phyloP scores from a whole-genome alignment of 1,284 basidiomycete genomes.

The Malassezia furfur region DNA sequence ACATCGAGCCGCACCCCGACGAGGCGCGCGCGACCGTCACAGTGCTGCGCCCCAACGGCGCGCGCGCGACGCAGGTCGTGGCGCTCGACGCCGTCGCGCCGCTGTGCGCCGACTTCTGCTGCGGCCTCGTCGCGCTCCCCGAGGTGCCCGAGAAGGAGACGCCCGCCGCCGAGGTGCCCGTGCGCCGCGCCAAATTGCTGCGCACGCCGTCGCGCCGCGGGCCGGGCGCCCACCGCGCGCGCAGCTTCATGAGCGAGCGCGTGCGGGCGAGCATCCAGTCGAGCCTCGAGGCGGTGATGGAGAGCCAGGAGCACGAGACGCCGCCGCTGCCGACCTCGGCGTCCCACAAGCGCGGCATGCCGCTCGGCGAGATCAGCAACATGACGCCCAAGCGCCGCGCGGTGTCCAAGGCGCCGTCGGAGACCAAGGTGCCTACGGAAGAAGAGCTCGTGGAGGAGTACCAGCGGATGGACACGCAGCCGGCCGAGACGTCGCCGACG shows the following conservation, averaged over 20 bases:
- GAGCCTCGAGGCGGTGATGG: constrained; percentile 12
- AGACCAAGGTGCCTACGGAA: neutral
- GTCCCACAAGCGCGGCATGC: constrained; percentile 6
- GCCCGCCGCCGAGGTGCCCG: constrained; percentile 12
- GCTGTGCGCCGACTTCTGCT: constrained; percentile 11
- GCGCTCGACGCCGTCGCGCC: neutral
- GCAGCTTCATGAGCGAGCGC: constrained; percentile 13
- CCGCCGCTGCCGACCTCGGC: neutral
- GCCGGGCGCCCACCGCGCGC: constrained; percentile 9
- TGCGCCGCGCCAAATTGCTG: constrained; percentile 7
- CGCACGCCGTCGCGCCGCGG: constrained; percentile 3
- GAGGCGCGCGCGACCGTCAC: neutral
- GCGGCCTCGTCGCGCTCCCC: neutral
- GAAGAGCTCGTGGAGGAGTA: neutral
- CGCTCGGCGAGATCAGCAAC: constrained; percentile 12
- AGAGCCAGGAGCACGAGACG: neutral
- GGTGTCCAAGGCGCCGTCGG: neutral
- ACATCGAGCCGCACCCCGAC: neutral
- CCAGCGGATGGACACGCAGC: neutral
- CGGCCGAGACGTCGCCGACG: neutral
- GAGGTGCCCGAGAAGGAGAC: constrained; percentile 6
- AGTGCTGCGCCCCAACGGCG: neutral
- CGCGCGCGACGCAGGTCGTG: neutral
- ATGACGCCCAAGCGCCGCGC: constrained; percentile 11
- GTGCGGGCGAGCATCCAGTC: constrained; percentile 16